phyloP scores from a whole-genome alignment of 2,329 filamentous ascomycete genomes.

The Alternaria sp. region DNA sequence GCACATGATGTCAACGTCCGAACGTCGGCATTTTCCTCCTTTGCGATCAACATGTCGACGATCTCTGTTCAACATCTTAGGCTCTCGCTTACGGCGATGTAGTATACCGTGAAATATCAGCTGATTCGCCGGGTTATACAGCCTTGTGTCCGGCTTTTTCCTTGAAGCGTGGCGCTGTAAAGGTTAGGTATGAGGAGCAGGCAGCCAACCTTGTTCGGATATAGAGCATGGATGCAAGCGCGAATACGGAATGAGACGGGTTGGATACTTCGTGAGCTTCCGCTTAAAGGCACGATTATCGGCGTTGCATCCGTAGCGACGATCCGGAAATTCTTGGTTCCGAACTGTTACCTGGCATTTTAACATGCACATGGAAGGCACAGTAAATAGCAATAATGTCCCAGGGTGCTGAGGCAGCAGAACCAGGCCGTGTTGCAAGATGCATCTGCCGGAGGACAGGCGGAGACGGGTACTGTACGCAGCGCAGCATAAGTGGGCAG shows the following conservation, averaged over 20 bases:
- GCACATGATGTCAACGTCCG: background rate
- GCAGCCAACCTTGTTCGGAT: background rate
- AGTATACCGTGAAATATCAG: background rate
- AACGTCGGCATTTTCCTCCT: background rate
- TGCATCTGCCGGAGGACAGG: background rate
- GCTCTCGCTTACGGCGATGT: background rate
- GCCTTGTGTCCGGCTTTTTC: background rate
- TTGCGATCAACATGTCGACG: background rate
- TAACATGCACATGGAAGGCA: background rate
- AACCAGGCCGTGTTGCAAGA: background rate
- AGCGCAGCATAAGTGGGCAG: background rate
- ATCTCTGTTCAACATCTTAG: background rate
- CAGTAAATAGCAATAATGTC: background rate
- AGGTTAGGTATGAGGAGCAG: background rate
- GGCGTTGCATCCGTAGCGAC: background rate
- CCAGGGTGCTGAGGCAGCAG: background rate
- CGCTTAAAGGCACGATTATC: background rate
- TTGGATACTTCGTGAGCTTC: background rate
- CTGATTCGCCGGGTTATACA: background rate
- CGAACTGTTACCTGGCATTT: background rate
- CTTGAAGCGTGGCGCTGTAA: background rate
- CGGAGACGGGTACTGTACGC: background rate
- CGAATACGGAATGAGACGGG: background rate
- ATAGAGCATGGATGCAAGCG: background rate
- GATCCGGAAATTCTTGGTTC: background rate